These are phyloP conservation scores for Bryopsis sp. DNA, from an alignment of 139 green algal species.

Conservation along the genomic window DNA sequence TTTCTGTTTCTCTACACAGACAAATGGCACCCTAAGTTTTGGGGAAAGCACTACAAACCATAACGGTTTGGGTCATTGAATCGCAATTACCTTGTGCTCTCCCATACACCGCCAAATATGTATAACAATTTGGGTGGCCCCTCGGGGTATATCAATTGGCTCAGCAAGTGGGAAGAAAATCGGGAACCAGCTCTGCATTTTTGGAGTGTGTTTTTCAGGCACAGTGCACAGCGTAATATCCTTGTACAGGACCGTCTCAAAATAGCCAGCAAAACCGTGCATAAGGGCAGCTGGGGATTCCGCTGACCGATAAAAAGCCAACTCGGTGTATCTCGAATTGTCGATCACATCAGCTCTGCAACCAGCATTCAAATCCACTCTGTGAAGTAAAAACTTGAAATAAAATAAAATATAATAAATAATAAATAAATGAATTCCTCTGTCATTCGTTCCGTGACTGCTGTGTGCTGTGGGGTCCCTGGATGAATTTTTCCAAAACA, in stretches of 20 bases:
- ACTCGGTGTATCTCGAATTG: conserved; percentile 33
- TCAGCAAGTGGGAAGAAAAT: conserved; percentile 92
- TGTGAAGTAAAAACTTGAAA: no score
- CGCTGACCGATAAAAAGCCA: conserved; percentile 47
- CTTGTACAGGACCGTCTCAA: conserved; percentile 82
- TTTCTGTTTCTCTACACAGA: no score
- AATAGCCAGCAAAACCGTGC: conserved; percentile 96
- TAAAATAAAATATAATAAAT: no score
- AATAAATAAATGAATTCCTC: no score
- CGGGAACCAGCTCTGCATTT: conserved; percentile 92
- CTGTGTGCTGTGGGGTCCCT: no score
- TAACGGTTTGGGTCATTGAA: no score
- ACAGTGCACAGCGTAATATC: conserved; percentile 81
- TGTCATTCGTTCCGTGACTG: no score
- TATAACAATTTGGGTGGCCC: conserved; percentile 37
- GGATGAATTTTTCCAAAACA: no score
- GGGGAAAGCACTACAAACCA: no score
- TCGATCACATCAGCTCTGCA: conserved; percentile 2
- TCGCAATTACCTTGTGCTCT: conserved; percentile 68
- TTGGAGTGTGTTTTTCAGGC: conserved; percentile 77
- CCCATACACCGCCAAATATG: conserved; percentile 79
- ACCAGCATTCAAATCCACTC: neutral
- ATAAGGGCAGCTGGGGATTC: conserved; percentile 38
- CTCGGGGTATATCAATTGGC: conserved; percentile 57
- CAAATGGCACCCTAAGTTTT: no score